Conservation (phyloP, 768 basidiomycete genomes). For the Suillus subluteus region DNA sequence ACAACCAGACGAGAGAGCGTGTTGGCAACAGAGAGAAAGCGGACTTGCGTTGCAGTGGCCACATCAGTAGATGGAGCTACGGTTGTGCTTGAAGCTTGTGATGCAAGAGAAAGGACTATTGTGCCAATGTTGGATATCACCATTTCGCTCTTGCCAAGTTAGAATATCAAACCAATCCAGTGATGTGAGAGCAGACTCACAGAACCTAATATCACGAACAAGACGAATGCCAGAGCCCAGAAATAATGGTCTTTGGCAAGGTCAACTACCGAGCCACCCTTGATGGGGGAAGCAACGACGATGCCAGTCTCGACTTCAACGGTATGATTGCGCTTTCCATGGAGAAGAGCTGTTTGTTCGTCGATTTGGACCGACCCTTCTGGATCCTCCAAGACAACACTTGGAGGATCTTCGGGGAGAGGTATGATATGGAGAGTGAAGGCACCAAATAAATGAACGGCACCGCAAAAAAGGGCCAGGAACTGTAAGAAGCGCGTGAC, state of each 20-base stretch:
- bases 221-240: conserved; percentile 61
- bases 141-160: conserved; percentile 65
- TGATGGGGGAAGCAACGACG: conserved; percentile 22
- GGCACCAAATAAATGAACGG: conserved; percentile 58
- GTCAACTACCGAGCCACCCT: conserved; percentile 37
- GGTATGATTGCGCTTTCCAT: conserved; percentile 13
- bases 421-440: conserved; percentile 40
- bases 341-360: conserved; percentile 37
- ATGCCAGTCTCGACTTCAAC: conserved; percentile 27
- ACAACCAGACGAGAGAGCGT: conserved; percentile 69
- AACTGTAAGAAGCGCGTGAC: conserved; percentile 57
- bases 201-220: conserved; percentile 62
- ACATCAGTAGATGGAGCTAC: conserved; percentile 32
- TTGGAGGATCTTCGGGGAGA: conserved; percentile 9
- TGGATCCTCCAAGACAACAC: conserved; percentile 11
- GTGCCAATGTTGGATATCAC: conserved; percentile 83
- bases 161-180: neutral
- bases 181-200: conserved; percentile 45
- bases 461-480: conserved; percentile 56
- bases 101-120: conserved; percentile 67
- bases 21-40: conserved; percentile 69
- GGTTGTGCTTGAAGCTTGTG: conserved; percentile 18
- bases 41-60: conserved; percentile 67
- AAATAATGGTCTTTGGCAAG: conserved; percentile 61
- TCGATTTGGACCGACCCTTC: conserved; percentile 21